Percentiles rank a stretch among this genome's conserved stretches.
phyloP scores from a whole-genome alignment of 2,329 filamentous ascomycete genomes.

The Lachnellula arida region DNA sequence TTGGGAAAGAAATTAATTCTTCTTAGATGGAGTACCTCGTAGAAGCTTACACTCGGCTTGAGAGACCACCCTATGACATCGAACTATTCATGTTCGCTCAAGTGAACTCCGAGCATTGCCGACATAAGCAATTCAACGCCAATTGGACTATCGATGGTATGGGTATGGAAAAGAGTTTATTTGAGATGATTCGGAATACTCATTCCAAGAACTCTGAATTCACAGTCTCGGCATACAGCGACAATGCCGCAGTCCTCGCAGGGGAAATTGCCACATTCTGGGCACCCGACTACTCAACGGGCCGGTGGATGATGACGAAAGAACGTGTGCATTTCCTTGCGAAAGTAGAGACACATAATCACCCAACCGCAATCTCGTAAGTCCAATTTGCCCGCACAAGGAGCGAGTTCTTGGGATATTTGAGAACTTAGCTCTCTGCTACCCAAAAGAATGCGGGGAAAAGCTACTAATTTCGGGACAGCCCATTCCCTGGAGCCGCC shows the following conservation, averaged over 20 bases:
- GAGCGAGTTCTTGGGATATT: too few species aligned
- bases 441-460: too few species aligned
- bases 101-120: conserved; percentile 92
- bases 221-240: conserved; percentile 94
- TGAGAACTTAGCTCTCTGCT: too few species aligned
- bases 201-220: conserved; percentile 75
- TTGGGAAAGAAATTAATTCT: not conserved
- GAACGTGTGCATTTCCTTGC: conserved; percentile 83
- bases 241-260: conserved; percentile 91
- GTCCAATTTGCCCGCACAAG: too few species aligned
- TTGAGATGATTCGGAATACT: conserved; percentile 95
- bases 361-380: conserved; percentile 83
- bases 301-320: conserved; percentile 81
- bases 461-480: too few species aligned
- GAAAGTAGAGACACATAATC: conserved; percentile 98
- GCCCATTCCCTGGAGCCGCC: conserved; percentile 81
- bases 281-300: conserved; percentile 81
- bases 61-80: conserved; percentile 67
- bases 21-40: conserved; percentile 77
- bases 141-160: conserved; percentile 91
- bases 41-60: conserved; percentile 65
- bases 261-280: conserved; percentile 71
- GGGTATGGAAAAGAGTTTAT: conserved; percentile 73
- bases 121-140: conserved; percentile 88
- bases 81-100: conserved; percentile 99